Base-by-base conservation (phyloP, 441 rosid species). In the Croton laevigatus region DNA sequence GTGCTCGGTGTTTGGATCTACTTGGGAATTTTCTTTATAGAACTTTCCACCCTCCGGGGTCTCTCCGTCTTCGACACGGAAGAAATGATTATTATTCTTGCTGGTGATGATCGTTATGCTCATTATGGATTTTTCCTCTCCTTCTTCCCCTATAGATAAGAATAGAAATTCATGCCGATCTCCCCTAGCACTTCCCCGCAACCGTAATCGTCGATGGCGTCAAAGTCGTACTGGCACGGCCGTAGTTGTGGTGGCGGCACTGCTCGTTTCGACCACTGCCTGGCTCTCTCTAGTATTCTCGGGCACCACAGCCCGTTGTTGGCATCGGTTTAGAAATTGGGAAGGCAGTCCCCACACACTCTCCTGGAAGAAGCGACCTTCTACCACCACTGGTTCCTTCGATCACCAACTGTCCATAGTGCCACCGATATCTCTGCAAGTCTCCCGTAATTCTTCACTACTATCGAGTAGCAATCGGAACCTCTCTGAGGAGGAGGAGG, bases 281-380 rank as follows among this genome's bases (percentile, higher is more conserved):
- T 93, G 98, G 97, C 81, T 91, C 40, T 91, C 93, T 45, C 90
- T 93, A 49, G 87, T 93, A 44, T 91, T 89, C 81, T 87, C 94
- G 3, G 80, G 86, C 64, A 73, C 91, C 69, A 84, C 86, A 64
- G 74, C 76, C 55, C 89, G 79, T 42, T 77, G 84, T 68, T 86
- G 87, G 86, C 80, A 81, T 59, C 84, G 86, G 59, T 72, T 88
- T 32, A 80, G 63, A 72, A 79, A 83, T 46, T 82, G 91, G 88
- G 91, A 88, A 78, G 84, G 83, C 55, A 62, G 82, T 2, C 88
- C 83, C 49, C 75, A 17, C 34, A 32, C 57, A 59, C 48, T 67
- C 17, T 63, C 59, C 9, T 61, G 70, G 79, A 73, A 67, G 63
- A 71, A 74, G 23, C 79, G 14, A 27, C 68, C n/a, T 23, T 37